Conservation (phyloP, 1,139 yeast species). For the Petasospora fabianii region DNA sequence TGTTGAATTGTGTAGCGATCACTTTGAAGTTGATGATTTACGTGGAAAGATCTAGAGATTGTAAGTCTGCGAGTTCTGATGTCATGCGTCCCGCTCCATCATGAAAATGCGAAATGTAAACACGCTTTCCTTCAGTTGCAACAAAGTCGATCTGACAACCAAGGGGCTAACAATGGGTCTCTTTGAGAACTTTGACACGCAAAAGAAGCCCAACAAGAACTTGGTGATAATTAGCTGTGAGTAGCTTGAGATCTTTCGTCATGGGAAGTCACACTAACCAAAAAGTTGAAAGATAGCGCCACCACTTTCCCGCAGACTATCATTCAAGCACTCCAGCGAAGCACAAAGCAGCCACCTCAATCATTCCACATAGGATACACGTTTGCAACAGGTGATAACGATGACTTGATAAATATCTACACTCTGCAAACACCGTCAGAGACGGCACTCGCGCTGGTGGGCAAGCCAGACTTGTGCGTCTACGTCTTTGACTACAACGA, state of each 20-base stretch:
- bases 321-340: not conserved
- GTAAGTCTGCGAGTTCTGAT: too few species aligned
- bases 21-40: not conserved
- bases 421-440: not conserved
- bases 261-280: not conserved
- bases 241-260: not conserved
- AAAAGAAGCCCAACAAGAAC: not conserved
- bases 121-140: too few species aligned
- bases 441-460: not conserved
- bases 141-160: too few species aligned
- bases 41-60: too few species aligned
- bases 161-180: slow-evolving; percentile 1
- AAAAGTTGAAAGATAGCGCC: not conserved
- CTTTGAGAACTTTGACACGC: not conserved
- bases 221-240: not conserved
- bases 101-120: too few species aligned
- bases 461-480: not conserved
- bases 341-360: not conserved
- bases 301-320: not conserved
- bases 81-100: too few species aligned
- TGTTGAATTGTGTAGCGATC: not conserved
- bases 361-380: slow-evolving; percentile 34
- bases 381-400: slow-evolving; percentile 28
- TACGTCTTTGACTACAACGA: slow-evolving; percentile 19
- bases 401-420: slow-evolving; percentile 13